Conservation (phyloP, 1,284 basidiomycete genomes). For the Tylopilus orsonianus region DNA sequence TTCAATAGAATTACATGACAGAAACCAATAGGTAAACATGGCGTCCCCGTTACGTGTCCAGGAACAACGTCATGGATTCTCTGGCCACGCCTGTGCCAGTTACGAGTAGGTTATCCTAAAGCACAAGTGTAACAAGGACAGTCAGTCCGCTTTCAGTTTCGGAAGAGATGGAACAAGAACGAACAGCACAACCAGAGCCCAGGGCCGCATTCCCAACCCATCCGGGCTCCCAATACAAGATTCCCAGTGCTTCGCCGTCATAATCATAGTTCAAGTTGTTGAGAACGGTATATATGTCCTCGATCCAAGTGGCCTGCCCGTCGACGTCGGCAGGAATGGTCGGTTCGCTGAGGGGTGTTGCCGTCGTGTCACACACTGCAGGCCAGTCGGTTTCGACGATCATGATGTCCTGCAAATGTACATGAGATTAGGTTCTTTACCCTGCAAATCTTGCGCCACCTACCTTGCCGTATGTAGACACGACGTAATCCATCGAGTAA, state of each 20-base stretch:
- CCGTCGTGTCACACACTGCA: conserved; percentile 5
- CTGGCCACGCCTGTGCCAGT: conserved; percentile 5
- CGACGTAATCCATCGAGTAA: conserved; percentile 2
- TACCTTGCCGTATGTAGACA: conserved; percentile 15
- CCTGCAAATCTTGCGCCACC: background rate
- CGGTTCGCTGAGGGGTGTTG: conserved; percentile 14
- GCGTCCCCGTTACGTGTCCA: background rate
- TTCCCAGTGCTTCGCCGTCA: conserved; percentile 8
- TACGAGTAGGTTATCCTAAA: conserved; percentile 14
- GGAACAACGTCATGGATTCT: conserved; percentile 13
- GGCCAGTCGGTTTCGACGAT: conserved; percentile 20
- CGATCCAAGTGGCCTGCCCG: conserved; percentile 14
- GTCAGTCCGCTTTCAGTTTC: background rate
- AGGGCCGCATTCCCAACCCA: conserved; percentile 10
- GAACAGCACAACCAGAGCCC: conserved; percentile 9
- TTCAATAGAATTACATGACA: no score
- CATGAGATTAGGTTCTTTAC: conserved; percentile 1
- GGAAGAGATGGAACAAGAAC: background rate
- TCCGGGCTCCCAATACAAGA: conserved; percentile 17
- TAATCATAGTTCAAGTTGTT: background rate
- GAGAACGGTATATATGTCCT: background rate
- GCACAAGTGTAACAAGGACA: background rate
- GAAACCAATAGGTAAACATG: background rate
- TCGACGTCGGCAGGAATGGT: background rate
- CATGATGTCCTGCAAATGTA: conserved; percentile 13